Conservation (phyloP, 106 monocot species). For the Dioscorea dumetorum region DNA sequence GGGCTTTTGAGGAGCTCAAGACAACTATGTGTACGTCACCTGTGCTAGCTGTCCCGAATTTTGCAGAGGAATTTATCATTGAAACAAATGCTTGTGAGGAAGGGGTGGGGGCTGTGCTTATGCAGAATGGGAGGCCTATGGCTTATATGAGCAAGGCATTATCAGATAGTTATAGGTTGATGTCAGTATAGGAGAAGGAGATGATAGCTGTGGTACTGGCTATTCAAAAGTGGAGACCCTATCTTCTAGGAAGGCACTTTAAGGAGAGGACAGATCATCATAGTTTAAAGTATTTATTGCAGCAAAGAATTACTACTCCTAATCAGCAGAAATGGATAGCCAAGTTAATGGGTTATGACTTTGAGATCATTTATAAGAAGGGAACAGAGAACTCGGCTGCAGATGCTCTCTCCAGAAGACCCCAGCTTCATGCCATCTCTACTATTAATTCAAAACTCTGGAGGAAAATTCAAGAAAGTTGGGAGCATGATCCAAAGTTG, state of each 20-base stretch:
- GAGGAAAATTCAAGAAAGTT: background rate
- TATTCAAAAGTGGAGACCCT: conserved; percentile 8
- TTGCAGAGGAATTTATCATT: background rate
- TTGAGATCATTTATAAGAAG: background rate
- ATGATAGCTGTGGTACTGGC: conserved; percentile 7
- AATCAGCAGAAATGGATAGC: conserved; percentile 6
- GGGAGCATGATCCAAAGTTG: background rate
- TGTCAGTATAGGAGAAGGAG: conserved; percentile 10
- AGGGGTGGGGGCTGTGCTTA: background rate
- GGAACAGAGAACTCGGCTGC: background rate
- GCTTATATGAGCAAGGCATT: background rate
- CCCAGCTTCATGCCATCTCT: too few species aligned
- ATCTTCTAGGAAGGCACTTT: conserved; percentile 6
- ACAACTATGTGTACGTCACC: too few species aligned
- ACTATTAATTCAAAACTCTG: too few species aligned
- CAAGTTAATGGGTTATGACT: conserved; percentile 9
- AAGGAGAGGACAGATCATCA: background rate
- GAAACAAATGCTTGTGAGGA: background rate
- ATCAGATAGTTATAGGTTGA: background rate
- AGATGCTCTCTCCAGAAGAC: background rate
- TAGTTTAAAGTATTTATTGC: conserved; percentile 1
- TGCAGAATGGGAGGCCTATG: background rate
- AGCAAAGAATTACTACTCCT: conserved; percentile 2
- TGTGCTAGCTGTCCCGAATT: background rate
- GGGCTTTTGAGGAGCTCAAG: too few species aligned